Evolutionary conservation across 768 basidiomycete genomes (phyloP).

Genomic region (Austroboletus eburneus): DNA sequence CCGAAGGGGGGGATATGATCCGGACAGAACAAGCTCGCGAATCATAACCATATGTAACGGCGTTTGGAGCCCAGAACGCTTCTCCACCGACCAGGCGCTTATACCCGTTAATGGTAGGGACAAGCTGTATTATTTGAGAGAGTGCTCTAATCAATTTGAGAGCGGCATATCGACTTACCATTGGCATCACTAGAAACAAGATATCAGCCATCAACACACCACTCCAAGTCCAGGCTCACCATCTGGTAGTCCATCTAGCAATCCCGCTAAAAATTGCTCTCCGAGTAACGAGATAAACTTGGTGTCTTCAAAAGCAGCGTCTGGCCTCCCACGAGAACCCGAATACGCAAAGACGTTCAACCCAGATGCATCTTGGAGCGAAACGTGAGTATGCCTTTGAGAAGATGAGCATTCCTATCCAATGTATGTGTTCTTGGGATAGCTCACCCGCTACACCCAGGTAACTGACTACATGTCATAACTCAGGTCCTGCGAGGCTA

Average conservation of each 20-base stretch:
- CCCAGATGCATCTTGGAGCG: conserved; percentile 64
- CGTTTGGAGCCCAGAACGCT: conserved; percentile 91
- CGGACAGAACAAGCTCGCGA: conserved; percentile 89
- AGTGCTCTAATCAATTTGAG: not conserved
- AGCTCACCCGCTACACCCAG: conserved; percentile 88
- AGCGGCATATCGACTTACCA: conserved; percentile 44
- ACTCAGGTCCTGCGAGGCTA: conserved; percentile 1
- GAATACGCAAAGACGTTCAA: conserved; percentile 77
- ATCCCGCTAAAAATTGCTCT: conserved; percentile 93
- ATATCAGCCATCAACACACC: conserved; percentile 1
- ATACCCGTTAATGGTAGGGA: conserved; percentile 94
- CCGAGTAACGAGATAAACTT: conserved; percentile 77
- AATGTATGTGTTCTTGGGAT: conserved; percentile 7
- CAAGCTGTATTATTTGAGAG: conserved; percentile 43
- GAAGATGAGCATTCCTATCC: conserved; percentile 1
- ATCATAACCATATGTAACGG: conserved; percentile 94
- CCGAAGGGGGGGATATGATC: conserved; percentile 88
- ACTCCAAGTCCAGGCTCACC: conserved; percentile 41
- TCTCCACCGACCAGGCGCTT: conserved; percentile 94
- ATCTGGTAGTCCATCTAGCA: conserved; percentile 86
- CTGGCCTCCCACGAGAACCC: conserved; percentile 62
- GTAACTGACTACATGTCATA: conserved; percentile 51
- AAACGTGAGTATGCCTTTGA: conserved; percentile 85
- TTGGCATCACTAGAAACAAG: conserved; percentile 66
- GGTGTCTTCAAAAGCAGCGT: conserved; percentile 76